phyloP scores from a whole-genome alignment of 78 protist species.

The Reticulomyxa filosa region DNA sequence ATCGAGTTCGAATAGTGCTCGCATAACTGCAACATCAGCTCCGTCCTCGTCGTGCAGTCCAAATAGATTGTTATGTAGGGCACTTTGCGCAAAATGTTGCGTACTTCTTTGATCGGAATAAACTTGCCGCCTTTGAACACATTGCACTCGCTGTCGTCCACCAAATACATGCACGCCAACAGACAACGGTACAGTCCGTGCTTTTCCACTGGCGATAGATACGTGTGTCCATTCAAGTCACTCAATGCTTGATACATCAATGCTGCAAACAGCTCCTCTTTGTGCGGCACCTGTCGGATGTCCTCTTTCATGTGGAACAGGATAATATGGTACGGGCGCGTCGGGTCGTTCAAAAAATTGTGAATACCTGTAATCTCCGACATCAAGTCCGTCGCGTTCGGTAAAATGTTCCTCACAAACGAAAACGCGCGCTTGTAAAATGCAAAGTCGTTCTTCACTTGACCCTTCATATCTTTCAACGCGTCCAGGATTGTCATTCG shows the following conservation, averaged over 20 bases:
- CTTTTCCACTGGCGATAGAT: background rate
- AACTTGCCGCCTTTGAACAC: background rate
- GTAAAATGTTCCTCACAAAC: background rate
- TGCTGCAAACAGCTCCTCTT: background rate
- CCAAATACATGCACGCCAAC: background rate
- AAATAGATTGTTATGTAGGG: no score
- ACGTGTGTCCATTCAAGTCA: background rate
- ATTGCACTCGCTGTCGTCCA: background rate
- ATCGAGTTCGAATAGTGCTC: no score
- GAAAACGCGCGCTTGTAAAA: background rate
- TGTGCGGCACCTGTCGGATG: background rate
- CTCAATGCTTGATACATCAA: background rate
- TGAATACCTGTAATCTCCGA: background rate
- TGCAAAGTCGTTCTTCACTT: constrained; percentile 4
- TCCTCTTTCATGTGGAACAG: background rate
- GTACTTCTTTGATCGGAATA: no score
- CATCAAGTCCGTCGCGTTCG: background rate
- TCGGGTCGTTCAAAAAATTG: background rate
- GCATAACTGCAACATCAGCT: no score
- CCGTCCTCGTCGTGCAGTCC: no score
- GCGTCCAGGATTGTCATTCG: background rate
- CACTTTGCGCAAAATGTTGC: no score
- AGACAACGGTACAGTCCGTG: background rate
- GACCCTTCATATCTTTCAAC: background rate
- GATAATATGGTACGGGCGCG: background rate